Evolutionary conservation across 768 basidiomycete genomes (phyloP).

Genomic region (Coprinopsis marcescibilis): DNA sequence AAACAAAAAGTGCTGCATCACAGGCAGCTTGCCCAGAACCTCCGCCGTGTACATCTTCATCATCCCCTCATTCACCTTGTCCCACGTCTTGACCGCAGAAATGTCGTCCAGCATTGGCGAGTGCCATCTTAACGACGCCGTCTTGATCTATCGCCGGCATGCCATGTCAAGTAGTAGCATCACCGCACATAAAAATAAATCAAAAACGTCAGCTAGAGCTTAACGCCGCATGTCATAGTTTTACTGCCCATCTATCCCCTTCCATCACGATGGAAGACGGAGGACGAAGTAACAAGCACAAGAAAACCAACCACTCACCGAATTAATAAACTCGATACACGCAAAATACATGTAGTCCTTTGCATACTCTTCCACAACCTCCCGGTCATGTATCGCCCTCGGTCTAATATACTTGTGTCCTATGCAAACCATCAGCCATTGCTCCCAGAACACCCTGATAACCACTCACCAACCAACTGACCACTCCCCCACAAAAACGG

Average conservation of each 20-base stretch:
- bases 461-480: conserved; percentile 55
- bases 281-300: not conserved
- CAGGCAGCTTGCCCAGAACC: conserved; percentile 91
- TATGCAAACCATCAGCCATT: conserved; percentile 20
- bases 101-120: conserved; percentile 99
- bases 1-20: conserved; percentile 94
- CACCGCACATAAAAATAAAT: too few relatives aligned
- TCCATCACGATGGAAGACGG: too few relatives aligned
- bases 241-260: too few relatives aligned
- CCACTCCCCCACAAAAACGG: conserved; percentile 86
- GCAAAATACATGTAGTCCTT: conserved; percentile 96
- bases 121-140: conserved; percentile 94
- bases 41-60: conserved; percentile 97
- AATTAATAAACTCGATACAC: conserved; percentile 94
- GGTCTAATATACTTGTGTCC: conserved; percentile 89
- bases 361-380: conserved; percentile 88
- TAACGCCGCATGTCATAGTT: too few relatives aligned
- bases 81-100: conserved; percentile 50
- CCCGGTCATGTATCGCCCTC: conserved; percentile 86
- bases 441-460: not conserved
- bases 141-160: conserved; percentile 90
- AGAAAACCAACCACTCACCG: conserved; percentile 40
- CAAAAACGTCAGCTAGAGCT: too few relatives aligned
- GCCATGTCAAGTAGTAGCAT: too few relatives aligned
- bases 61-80: conserved; percentile 82